Evolutionary conservation across 176 grass and related monocot genomes (phyloP).

Genomic region (Puya raimondii): DNA sequence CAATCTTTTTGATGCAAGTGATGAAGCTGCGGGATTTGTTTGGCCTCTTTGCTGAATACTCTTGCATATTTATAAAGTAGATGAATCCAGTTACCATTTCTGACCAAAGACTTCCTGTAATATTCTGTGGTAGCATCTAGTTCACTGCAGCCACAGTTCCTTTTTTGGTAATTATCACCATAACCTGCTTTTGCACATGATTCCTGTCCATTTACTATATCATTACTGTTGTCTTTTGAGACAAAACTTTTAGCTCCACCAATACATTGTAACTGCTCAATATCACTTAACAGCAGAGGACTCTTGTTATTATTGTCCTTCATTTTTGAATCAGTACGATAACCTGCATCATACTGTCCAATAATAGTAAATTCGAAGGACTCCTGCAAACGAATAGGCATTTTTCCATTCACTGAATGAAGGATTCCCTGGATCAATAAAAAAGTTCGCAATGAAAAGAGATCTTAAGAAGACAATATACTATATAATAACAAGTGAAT

Average conservation of each 20-base stretch:
- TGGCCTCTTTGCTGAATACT: slow-evolving; percentile 24
- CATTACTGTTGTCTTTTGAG: slow-evolving; percentile 18
- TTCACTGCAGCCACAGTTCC: slow-evolving; percentile 25
- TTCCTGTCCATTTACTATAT: slow-evolving; percentile 16
- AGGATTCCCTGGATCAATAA: slow-evolving; percentile 41
- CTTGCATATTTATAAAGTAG: slow-evolving; percentile 32
- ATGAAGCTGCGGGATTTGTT: slow-evolving; percentile 39
- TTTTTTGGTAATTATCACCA: slow-evolving; percentile 17
- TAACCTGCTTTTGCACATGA: slow-evolving; percentile 9
- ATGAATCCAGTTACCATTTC: slow-evolving; percentile 46
- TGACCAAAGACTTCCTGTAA: slow-evolving; percentile 43
- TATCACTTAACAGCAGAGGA: slow-evolving; percentile 1
- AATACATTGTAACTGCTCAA: slow-evolving; percentile 12
- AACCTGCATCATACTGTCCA: slow-evolving; percentile 37
- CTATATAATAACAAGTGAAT: not conserved
- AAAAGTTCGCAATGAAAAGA: slow-evolving; percentile 19
- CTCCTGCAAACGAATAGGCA: slow-evolving; percentile 48
- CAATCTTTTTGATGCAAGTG: slow-evolving; percentile 43
- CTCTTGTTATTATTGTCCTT: slow-evolving; percentile 23
- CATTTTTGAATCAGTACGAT: slow-evolving; percentile 20
- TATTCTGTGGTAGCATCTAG: slow-evolving; percentile 46
- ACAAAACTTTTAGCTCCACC: slow-evolving; percentile 8
- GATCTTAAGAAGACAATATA: slow-evolving; percentile 1
- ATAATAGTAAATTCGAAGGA: slow-evolving; percentile 47
- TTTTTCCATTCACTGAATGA: slow-evolving; percentile 45